Base-by-base conservation (phyloP, 2,329 filamentous ascomycete species). In the Keithomyces neogunnii region DNA sequence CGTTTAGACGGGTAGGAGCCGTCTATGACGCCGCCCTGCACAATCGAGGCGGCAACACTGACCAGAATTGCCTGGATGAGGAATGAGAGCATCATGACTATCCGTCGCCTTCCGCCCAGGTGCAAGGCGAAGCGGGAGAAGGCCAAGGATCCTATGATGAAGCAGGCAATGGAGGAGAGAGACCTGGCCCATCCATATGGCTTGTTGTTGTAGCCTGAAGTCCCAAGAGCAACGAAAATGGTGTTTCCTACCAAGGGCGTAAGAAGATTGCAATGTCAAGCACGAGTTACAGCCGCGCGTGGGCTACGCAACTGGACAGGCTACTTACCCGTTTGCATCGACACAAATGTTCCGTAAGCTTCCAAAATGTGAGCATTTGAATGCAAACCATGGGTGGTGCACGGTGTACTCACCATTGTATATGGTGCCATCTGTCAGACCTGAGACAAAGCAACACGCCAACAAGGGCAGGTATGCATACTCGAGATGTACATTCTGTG, bases 221-320 rank as follows among this genome's bases (percentile, higher is more conserved):
- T 75, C 51, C 79, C 80, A 28, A 84, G 75, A 19, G 77, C 80
- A 39, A 84, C 71, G 65, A 84, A 82, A 58, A 84, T 76, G 8
- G 81, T 84, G 64, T 84, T 84, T 39, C 80, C 80, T 67, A 40
- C 4, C 19, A 31, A 31, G 33, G 11, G 32, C 11, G 31, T 19
- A 19, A 19, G 19, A 19, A 19, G 19, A 19, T 19, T 19, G 19
- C 19, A 19, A 19, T 19, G 19, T 19, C 19, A 19, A 19, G 19
- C 19, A 19, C 19, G 19, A 19, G 19, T 19, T 19, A 19, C 19
- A 19, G 1, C 19, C 19, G 19, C 19, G 19, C 19, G 19, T 19
- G 19, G 19, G 19, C 19, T 1, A 19, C 19, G 19, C 19, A 19
- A 19, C 19, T 19, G 19, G 35, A 43, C 45, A 9, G 28, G 30